Percentiles rank a stretch among this genome's conserved stretches.
phyloP scores from a whole-genome alignment of 305 asterid genomes.

The Lippia alba region DNA sequence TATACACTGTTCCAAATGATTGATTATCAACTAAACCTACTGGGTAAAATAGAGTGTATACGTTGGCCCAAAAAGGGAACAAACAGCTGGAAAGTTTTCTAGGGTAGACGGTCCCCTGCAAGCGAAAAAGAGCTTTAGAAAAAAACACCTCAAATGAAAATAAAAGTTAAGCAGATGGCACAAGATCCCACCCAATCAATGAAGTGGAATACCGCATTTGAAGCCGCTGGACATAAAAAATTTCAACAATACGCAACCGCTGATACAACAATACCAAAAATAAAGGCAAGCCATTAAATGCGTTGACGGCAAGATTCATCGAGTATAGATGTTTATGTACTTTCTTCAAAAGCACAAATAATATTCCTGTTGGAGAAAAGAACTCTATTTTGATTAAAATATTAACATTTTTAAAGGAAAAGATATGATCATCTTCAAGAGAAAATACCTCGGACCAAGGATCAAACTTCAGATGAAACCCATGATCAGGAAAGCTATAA shows the following conservation, averaged over 20 bases:
- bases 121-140: constrained; percentile 25
- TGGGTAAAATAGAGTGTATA: constrained; percentile 89
- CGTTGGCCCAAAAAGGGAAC: constrained; percentile 90
- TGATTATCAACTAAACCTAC: constrained; percentile 46
- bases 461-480: constrained; percentile 90
- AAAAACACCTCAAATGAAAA: neutral
- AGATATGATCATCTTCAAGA: constrained; percentile 5
- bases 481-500: constrained; percentile 97
- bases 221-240: constrained; percentile 84
- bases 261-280: constrained; percentile 37
- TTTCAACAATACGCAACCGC: constrained; percentile 88
- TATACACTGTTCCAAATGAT: neutral
- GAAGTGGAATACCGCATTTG: constrained; percentile 90
- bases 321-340: neutral
- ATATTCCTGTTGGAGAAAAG: neutral
- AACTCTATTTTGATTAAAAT: neutral
- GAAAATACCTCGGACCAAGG: constrained; percentile 90
- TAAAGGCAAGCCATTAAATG: neutral
- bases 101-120: constrained; percentile 83
- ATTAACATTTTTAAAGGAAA: neutral
- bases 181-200: constrained; percentile 56
- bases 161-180: constrained; percentile 6
- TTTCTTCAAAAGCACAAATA: constrained; percentile 7
- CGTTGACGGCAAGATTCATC: constrained; percentile 8
- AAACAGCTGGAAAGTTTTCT: constrained; percentile 96